Percentiles rank a stretch among this genome's conserved stretches.
phyloP scores from a whole-genome alignment of 1,284 basidiomycete genomes.

The Trichosporon sp. region DNA sequence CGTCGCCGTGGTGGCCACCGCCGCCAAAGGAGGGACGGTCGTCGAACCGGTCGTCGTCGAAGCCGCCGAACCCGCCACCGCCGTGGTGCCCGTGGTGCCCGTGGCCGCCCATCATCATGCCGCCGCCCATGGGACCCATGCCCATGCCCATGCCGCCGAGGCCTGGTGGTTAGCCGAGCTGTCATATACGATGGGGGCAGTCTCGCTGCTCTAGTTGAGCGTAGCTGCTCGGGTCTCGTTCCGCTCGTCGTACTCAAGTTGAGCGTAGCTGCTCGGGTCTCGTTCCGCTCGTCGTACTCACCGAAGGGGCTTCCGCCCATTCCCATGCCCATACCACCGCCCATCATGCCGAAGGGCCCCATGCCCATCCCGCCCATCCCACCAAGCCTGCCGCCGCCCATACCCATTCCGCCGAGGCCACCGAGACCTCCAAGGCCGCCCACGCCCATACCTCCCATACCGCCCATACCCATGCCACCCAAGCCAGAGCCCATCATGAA shows the following conservation, averaged over 20 bases:
- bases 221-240: neutral
- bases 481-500: slow-evolving; percentile 39
- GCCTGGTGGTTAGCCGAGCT: neutral
- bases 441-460: slow-evolving; percentile 29
- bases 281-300: neutral
- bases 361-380: slow-evolving; percentile 21
- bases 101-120: slow-evolving; percentile 12
- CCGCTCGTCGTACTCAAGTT: neutral
- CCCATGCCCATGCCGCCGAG: slow-evolving; percentile 16
- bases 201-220: no score
- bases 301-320: slow-evolving; percentile 18
- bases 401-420: slow-evolving; percentile 23
- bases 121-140: slow-evolving; percentile 18
- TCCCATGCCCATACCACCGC: slow-evolving; percentile 19
- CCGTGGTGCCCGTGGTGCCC: neutral
- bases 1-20: neutral
- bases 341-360: slow-evolving; percentile 21
- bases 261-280: neutral
- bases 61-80: neutral
- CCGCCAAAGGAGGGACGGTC: slow-evolving; percentile 8
- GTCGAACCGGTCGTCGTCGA: neutral
- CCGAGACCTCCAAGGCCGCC: slow-evolving; percentile 26
- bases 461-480: slow-evolving; percentile 19
- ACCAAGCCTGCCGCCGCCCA: slow-evolving; percentile 15
- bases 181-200: no score